A percentile compares a stretch with the other conserved stretches of the same genome.
Evolutionary conservation across 805 yeast genomes (phyloP).

Genomic region (Cyberlindnera amylophila): DNA sequence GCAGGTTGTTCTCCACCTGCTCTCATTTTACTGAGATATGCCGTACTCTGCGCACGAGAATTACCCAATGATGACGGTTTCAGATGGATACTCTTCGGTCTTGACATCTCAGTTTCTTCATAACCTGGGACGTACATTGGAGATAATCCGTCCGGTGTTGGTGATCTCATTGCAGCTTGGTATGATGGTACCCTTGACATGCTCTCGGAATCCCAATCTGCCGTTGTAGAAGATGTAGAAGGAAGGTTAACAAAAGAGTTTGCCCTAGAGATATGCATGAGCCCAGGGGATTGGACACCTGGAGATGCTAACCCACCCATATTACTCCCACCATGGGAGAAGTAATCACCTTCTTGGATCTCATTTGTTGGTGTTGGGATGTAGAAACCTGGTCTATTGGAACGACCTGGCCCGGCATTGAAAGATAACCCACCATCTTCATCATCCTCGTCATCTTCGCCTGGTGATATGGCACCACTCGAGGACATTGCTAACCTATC

Average conservation of each 20-base stretch:
- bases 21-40: conserved; percentile 22
- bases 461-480: conserved; percentile 7
- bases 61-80: conserved; percentile 26
- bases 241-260: conserved; percentile 41
- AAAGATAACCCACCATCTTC: conserved; percentile 21
- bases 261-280: conserved; percentile 55
- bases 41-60: conserved; percentile 27
- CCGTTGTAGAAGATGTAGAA: conserved; percentile 7
- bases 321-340: conserved; percentile 23
- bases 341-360: conserved; percentile 32
- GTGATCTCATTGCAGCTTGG: conserved; percentile 65
- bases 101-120: conserved; percentile 20
- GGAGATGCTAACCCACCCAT: conserved; percentile 31
- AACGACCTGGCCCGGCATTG: conserved; percentile 7
- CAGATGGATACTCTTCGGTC: conserved; percentile 27
- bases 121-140: conserved; percentile 52
- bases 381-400: conserved; percentile 17
- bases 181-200: conserved; percentile 82
- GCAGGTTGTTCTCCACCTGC: conserved; percentile 15
- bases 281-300: conserved; percentile 48
- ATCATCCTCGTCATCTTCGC: conserved; percentile 24
- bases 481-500: conserved; percentile 20
- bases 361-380: conserved; percentile 27
- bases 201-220: conserved; percentile 40
- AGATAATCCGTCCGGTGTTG: conserved; percentile 51